phyloP scores from a whole-genome alignment of 1,139 yeast genomes.

The Scheffersomyces cryptocercus region DNA sequence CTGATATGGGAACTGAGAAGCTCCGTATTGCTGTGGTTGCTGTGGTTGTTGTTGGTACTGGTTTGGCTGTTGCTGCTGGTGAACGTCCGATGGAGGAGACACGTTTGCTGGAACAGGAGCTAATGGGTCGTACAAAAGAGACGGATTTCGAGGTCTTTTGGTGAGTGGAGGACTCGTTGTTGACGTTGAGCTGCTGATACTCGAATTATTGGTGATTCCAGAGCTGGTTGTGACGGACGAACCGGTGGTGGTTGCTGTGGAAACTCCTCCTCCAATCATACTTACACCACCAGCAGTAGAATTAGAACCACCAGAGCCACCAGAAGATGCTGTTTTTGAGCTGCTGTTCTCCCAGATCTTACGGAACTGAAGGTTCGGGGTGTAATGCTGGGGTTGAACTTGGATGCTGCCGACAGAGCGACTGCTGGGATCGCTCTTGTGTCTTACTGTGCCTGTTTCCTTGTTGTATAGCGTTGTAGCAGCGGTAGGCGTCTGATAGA shows the following conservation, averaged over 20 bases:
- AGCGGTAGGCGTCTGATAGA: background rate
- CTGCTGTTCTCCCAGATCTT: conserved; percentile 37
- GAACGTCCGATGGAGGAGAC: conserved; percentile 2
- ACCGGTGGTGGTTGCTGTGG: background rate
- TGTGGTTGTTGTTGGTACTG: no score
- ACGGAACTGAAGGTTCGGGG: conserved; percentile 37
- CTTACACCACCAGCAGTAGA: background rate
- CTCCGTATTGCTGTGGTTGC: no score
- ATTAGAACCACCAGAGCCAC: conserved; percentile 9
- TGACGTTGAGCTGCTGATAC: background rate
- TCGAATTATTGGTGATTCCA: background rate
- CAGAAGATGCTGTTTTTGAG: conserved; percentile 5
- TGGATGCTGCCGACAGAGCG: background rate
- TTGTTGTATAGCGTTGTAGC: no score
- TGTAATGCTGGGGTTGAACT: conserved; percentile 19
- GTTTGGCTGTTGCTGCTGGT: background rate
- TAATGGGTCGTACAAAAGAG: conserved; percentile 35
- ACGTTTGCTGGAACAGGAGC: conserved; percentile 25
- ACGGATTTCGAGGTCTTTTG: conserved; percentile 30
- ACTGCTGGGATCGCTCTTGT: background rate
- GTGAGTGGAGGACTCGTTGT: conserved; percentile 2
- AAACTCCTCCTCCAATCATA: no score
- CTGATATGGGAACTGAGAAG: no score
- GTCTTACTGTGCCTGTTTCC: background rate
- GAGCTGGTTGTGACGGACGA: background rate